Base-by-base conservation (phyloP, 495 filamentous ascomycete genomes). In the Polyplosphaeria fusca region DNA sequence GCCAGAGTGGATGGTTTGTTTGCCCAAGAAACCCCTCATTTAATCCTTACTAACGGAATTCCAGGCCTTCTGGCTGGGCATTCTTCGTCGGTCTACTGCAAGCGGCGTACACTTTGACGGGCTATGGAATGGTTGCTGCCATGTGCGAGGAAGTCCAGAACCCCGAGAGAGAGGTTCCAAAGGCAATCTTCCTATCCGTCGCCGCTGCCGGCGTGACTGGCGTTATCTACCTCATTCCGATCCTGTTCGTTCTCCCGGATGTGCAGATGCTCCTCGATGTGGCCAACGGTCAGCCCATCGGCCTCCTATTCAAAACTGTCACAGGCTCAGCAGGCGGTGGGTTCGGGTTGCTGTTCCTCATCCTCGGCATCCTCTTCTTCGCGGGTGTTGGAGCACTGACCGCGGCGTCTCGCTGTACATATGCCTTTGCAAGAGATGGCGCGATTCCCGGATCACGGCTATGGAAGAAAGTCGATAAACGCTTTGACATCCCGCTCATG, bases 331-430 rank as follows among this genome's bases (percentile, higher is more conserved):
- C 78, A 16, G 76, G 67, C 14, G 86, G 87, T 19, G 86, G 85
- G 1, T 86, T 92, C 39, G 87, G 79, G 3, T 74, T 92, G 1
- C 77, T 88, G 9, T 84, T 88, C 66, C 73, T 91, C 4, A 80
- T 90, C 53, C 76, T 91, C 22, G 81, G 86, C 4, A 85, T 91
- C 46, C 71, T 78, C 37, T 75, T 83, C 60, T 83, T 83, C 57
- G 80, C 79, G 12, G 81, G 81, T 47, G 73, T 81, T 39, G 81
- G 80, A 32, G 75, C 79, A 22, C 70, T 82, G n/a, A 81, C 79
- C 0, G 81, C 81, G 14, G 77, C 82, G 14, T 77, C 74, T 35
- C 75, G 81, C 22, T 82, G 80, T 69, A 82, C 80, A 16, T 84
- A 79, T 60, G 80, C 81, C 20, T 84, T 84, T 63, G 81, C 81